phyloP scores from a whole-genome alignment of 306 rosid species.

The Castanea crenata region DNA sequence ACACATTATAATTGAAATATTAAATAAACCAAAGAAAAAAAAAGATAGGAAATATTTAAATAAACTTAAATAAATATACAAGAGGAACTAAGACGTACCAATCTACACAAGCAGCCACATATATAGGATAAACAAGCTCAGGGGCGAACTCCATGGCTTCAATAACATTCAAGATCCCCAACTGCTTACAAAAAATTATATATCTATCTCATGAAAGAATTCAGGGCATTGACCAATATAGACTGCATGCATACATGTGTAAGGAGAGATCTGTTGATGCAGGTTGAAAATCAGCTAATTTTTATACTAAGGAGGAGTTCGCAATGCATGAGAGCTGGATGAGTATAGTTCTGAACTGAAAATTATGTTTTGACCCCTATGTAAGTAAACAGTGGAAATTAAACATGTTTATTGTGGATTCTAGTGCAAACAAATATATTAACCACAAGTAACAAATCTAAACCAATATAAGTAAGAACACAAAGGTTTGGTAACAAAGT shows the following conservation, averaged over 20 bases:
- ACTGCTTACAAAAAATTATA: constrained; percentile 53
- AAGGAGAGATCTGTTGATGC: neutral
- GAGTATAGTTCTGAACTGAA: neutral
- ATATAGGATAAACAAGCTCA: constrained; percentile 85
- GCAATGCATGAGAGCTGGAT: neutral
- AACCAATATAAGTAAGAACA: too few species aligned
- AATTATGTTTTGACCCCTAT: too few species aligned
- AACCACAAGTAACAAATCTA: too few species aligned
- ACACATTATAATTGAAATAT: constrained; percentile 33
- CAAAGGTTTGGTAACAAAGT: too few species aligned
- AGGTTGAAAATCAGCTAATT: neutral
- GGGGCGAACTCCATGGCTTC: constrained; percentile 76
- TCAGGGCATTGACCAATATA: neutral
- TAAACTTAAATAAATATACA: constrained; percentile 3
- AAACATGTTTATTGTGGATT: too few species aligned
- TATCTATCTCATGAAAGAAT: neutral
- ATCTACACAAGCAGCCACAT: constrained; percentile 75
- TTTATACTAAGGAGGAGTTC: neutral
- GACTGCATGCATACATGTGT: neutral
- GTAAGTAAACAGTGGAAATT: too few species aligned
- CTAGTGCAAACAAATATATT: too few species aligned
- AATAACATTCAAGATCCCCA: constrained; percentile 87
- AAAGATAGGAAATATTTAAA: constrained; percentile 13
- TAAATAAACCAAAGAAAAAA: constrained; percentile 26
- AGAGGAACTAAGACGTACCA: constrained; percentile 48